Evolutionary conservation across 108 stramenopile species (phyloP).

Genomic region (Nitzschia inconspicua): DNA sequence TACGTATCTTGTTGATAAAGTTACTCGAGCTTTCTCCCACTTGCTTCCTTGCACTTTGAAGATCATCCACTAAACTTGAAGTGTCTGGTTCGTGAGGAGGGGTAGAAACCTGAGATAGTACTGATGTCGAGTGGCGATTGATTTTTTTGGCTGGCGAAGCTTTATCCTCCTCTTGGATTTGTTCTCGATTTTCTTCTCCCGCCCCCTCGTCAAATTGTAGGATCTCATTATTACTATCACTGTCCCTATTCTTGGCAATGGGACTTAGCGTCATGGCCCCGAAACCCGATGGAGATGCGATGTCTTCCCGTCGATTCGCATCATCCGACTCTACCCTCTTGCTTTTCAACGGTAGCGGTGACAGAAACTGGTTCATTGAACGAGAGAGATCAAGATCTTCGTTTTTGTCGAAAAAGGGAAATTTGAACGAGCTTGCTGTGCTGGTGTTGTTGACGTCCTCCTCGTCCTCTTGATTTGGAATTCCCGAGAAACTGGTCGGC

Average conservation of each 20-base stretch:
- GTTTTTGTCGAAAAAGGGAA: slow-evolving; percentile 7
- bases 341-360: too few relatives aligned
- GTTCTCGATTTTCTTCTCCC: not conserved
- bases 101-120: not conserved
- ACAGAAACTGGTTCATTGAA: too few relatives aligned
- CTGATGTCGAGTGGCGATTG: not conserved
- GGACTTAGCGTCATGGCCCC: slow-evolving; percentile 23
- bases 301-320: not conserved
- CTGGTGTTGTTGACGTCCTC: not conserved
- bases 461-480: too few relatives aligned
- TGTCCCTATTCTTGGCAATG: slow-evolving; percentile 14
- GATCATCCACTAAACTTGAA: slow-evolving; percentile 1
- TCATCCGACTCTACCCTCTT: not conserved
- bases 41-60: slow-evolving; percentile 19
- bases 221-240: slow-evolving; percentile 8
- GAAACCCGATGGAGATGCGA: not conserved
- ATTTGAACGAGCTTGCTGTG: not conserved
- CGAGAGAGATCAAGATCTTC: slow-evolving; percentile 3
- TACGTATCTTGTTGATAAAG: slow-evolving; percentile 47
- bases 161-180: not conserved
- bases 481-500: too few relatives aligned
- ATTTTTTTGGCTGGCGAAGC: not conserved
- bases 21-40: slow-evolving; percentile 35
- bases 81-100: not conserved
- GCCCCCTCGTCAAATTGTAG: not conserved